These are phyloP conservation scores for Bacidia gigantensis DNA, from an alignment of 495 filamentous ascomycete genomes.

Conservation along the genomic window DNA sequence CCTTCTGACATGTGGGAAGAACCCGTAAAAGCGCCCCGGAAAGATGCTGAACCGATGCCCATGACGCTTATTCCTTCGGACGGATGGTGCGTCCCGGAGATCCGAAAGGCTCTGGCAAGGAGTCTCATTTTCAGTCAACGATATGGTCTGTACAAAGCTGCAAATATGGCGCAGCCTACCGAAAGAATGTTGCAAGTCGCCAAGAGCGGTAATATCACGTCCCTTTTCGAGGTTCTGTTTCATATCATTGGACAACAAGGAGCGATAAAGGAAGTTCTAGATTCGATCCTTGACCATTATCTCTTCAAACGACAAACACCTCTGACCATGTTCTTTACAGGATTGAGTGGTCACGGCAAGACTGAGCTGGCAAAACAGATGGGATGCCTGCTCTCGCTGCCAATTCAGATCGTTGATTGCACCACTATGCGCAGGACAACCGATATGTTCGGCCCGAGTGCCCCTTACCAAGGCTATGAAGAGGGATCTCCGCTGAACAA, in stretches of 20 bases:
- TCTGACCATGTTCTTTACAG: constrained; percentile 34
- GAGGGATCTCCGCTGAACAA: constrained; percentile 37
- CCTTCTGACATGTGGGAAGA: constrained; percentile 17
- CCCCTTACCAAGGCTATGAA: constrained; percentile 24
- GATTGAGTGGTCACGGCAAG: constrained; percentile 40
- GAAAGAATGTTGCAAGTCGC: constrained; percentile 26
- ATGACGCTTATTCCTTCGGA: neutral
- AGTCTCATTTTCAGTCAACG: constrained; percentile 32
- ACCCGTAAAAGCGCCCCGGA: constrained; percentile 5
- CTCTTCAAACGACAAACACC: constrained; percentile 5
- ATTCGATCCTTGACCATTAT: constrained; percentile 24
- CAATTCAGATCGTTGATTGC: constrained; percentile 31
- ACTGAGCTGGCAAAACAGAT: constrained; percentile 34
- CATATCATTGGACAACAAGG: constrained; percentile 33
- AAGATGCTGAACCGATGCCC: neutral
- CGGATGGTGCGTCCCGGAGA: constrained; percentile 7
- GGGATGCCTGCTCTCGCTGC: constrained; percentile 25
- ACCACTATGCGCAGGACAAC: constrained; percentile 24
- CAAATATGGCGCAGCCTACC: constrained; percentile 16
- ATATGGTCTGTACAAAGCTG: constrained; percentile 30
- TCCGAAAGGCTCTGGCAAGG: constrained; percentile 18
- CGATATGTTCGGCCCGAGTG: constrained; percentile 35
- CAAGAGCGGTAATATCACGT: constrained; percentile 17
- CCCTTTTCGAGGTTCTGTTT: constrained; percentile 30
- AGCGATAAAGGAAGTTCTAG: constrained; percentile 24